These are phyloP conservation scores for Microbotryomycetes sp. DNA, from an alignment of 1,284 basidiomycete species.

Conservation along the genomic window DNA sequence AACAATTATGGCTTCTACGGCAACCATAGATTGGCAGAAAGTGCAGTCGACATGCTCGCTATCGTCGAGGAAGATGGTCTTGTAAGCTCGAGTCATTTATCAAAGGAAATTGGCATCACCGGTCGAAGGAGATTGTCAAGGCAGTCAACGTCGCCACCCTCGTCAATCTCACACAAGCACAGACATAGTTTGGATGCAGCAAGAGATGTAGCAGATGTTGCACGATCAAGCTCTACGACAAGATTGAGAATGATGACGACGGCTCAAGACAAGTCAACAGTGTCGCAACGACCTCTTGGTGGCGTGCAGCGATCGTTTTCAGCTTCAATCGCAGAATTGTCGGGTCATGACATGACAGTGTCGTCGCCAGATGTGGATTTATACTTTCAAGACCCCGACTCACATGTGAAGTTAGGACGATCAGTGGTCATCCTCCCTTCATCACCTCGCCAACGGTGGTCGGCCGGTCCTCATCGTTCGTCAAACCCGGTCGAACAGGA, in stretches of 20 bases:
- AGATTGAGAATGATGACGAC: background rate
- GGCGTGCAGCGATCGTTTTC: background rate
- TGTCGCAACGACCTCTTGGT: background rate
- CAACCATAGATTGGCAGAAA: constrained; percentile 26
- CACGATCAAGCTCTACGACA: background rate
- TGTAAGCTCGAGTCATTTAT: background rate
- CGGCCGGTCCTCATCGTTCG: constrained; percentile 36
- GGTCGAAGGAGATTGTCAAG: background rate
- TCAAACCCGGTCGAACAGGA: constrained; percentile 42
- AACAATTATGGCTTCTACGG: constrained; percentile 21
- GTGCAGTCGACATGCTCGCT: constrained; percentile 32
- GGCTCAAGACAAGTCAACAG: background rate
- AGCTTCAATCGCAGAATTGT: background rate
- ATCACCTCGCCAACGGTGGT: background rate
- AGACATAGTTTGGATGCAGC: background rate
- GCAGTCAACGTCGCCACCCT: background rate
- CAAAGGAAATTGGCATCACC: no score
- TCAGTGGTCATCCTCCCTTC: no score
- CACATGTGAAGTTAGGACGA: no score
- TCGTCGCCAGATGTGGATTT: no score
- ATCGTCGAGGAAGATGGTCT: constrained; percentile 32
- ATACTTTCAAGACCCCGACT: no score
- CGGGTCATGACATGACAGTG: background rate
- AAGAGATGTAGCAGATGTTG: background rate
- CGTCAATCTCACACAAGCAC: background rate